Percentiles rank a stretch among this genome's conserved stretches.
phyloP scores from a whole-genome alignment of 176 grass and related monocot genomes.

The Pontederia paniculata region DNA sequence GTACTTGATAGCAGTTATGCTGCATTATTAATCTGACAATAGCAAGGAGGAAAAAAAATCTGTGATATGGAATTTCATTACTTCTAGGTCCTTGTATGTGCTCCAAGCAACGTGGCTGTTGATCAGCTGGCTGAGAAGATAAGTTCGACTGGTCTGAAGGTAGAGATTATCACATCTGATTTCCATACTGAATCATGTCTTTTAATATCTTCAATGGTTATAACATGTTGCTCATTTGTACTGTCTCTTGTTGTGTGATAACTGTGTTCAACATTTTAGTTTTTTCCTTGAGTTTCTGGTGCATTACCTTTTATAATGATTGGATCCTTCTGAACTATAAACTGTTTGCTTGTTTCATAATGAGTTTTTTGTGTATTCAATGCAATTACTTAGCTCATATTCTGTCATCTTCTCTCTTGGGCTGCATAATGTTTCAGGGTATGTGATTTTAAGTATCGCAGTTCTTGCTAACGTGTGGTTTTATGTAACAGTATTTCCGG shows the following conservation, averaged over 20 bases:
- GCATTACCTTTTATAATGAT: not conserved
- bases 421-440: too few species aligned
- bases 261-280: not conserved
- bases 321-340: not conserved
- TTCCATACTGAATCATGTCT: not conserved
- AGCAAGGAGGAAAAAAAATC: not conserved
- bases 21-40: constrained; percentile 19
- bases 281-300: too few species aligned
- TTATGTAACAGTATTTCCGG: too few species aligned
- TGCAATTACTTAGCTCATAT: too few species aligned
- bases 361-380: too few species aligned
- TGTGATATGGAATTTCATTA: constrained; percentile 10
- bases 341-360: too few species aligned
- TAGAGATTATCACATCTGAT: constrained; percentile 14
- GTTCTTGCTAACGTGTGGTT: too few species aligned
- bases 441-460: too few species aligned
- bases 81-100: constrained; percentile 98
- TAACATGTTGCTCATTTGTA: not conserved
- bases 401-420: too few species aligned
- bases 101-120: constrained; percentile 99
- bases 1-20: too few species aligned
- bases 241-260: not conserved
- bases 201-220: not conserved
- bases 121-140: constrained; percentile 98
- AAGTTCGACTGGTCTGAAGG: constrained; percentile 94